Evolutionary conservation across 2,329 filamentous ascomycete genomes (phyloP), one percentile per base, ranked within the genome.

Genomic region (Stylonectria norvegica): DNA sequence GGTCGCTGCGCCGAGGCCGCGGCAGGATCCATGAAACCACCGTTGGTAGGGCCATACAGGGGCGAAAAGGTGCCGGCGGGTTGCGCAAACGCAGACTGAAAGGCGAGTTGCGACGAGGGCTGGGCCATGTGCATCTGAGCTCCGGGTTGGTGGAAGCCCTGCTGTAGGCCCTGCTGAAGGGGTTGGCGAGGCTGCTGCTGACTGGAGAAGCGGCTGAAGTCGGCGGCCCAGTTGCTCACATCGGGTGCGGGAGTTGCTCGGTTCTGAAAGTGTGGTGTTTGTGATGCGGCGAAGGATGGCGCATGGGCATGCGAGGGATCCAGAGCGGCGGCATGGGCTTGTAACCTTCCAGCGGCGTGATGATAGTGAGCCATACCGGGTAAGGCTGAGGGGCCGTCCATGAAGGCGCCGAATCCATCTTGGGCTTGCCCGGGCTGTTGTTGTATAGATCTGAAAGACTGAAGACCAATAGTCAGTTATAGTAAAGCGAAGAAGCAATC

Each of bases 341-440:
- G 58, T 38, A 67, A 45, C 28, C 64, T 57, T 25, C 56, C 57
- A 8, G 64, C 61, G 4, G 64, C 58, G 35, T 66, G 60, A 45
- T 60, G 56, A 46, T 60, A 58, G 34, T 60, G 56, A 29, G 55
- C 53, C 17, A 61, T 49, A 31, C 56, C 57, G 2, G 61, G 52
- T 30, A 65, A 35, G 22, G 45, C 40, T 11, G 56, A 45, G 11
- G 52, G 47, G 1, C 56, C 56, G 32, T 60, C 54, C 50, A 67
- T 59, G 43, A 69, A 69, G 27, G 61, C 50, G 36, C 49, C 52
- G 38, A 69, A 69, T 29, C 49, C 55, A 52, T 65, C 51, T 17
- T 59, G 58, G 12, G 43, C 56, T 38, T 61, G 59, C 15, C 38
- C 43, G 9, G 51, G 41, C 18, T 57, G 62, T 27, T 7, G 22